Evolutionary conservation across 2,329 filamentous ascomycete genomes (phyloP).

Genomic region (Plectosphaerella plurivora): DNA sequence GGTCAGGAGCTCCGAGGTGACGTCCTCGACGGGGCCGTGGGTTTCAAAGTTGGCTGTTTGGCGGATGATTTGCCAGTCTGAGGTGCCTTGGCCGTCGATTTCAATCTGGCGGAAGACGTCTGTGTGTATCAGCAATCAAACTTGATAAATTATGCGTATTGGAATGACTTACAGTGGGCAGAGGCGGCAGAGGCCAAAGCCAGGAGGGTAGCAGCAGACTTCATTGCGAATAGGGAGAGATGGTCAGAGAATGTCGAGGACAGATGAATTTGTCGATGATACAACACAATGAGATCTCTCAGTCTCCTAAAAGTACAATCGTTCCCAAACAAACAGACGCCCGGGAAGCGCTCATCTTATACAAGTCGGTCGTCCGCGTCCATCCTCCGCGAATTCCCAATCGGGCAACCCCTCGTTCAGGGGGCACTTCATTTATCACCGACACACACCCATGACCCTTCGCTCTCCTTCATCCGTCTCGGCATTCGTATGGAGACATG

Average conservation of each 20-base stretch:
- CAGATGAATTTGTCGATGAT: not conserved
- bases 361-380: not conserved
- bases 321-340: no score
- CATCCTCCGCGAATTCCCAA: not conserved
- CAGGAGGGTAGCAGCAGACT: conserved; percentile 12
- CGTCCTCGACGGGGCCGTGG: conserved; percentile 21
- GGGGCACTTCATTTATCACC: not conserved
- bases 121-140: not conserved
- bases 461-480: not conserved
- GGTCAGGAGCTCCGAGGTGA: conserved; percentile 21
- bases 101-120: conserved; percentile 10
- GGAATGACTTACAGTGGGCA: conserved; percentile 30
- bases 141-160: not conserved
- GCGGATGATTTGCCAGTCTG: conserved; percentile 23
- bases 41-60: conserved; percentile 26
- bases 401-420: not conserved
- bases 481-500: no score
- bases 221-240: conserved; percentile 9
- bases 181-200: conserved; percentile 20
- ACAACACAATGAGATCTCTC: not conserved
- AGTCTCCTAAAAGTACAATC: no score
- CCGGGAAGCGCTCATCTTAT: not conserved
- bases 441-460: not conserved
- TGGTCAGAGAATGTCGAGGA: not conserved
- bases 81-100: conserved; percentile 5